Conservation (phyloP, 805 yeast species). For the Lachancea mirantina region DNA sequence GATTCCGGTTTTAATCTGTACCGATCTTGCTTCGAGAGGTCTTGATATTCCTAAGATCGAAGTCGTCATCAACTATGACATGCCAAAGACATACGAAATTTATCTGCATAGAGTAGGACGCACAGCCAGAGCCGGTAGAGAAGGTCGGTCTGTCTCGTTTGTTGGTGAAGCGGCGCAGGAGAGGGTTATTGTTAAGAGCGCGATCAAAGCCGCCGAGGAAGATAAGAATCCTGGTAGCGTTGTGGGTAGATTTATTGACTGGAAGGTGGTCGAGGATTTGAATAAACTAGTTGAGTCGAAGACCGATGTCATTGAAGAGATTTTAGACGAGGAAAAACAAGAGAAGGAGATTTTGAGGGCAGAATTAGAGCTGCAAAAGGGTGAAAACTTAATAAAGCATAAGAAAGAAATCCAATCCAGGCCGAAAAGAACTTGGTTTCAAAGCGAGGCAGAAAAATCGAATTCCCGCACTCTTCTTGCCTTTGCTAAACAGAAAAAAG, state of each 20-base stretch:
- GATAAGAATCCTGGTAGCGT: slow-evolving; percentile 39
- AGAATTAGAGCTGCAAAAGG: slow-evolving; percentile 83
- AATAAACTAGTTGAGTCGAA: slow-evolving; percentile 55
- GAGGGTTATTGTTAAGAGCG: slow-evolving; percentile 83
- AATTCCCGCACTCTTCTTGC: slow-evolving; percentile 32
- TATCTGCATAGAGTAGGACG: slow-evolving; percentile 97
- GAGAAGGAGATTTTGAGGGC: slow-evolving; percentile 83
- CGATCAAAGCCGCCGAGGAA: slow-evolving; percentile 60
- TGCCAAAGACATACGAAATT: slow-evolving; percentile 89
- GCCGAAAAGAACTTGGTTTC: slow-evolving; percentile 97
- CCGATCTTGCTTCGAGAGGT: slow-evolving; percentile 99
- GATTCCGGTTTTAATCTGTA: slow-evolving; percentile 87
- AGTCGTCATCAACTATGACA: slow-evolving; percentile 86
- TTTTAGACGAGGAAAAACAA: slow-evolving; percentile 77
- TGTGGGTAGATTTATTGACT: slow-evolving; percentile 85
- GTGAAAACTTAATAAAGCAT: slow-evolving; percentile 75
- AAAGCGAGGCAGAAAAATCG: slow-evolving; percentile 41
- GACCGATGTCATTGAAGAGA: slow-evolving; percentile 58
- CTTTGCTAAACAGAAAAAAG: slow-evolving; percentile 44
- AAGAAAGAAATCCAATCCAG: slow-evolving; percentile 77
- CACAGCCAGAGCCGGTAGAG: slow-evolving; percentile 98
- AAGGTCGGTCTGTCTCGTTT: slow-evolving; percentile 86
- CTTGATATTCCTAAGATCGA: slow-evolving; percentile 97
- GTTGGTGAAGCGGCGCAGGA: slow-evolving; percentile 91
- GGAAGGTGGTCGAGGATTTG: slow-evolving; percentile 73